Conservation (phyloP, 768 basidiomycete species). For the Pilatotrama ljubarskyi region DNA sequence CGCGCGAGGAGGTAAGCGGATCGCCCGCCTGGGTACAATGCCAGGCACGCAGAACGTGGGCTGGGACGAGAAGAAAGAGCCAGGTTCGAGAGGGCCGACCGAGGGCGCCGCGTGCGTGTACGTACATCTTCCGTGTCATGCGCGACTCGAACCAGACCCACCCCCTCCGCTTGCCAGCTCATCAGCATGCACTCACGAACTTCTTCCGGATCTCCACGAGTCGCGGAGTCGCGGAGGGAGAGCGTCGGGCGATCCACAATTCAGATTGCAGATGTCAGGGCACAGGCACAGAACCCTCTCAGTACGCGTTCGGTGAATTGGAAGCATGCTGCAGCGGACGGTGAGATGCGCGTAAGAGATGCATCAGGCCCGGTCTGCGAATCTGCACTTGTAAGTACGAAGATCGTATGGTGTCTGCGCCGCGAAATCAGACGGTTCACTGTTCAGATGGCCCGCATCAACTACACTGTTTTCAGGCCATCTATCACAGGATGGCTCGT, state of each 20-base stretch:
- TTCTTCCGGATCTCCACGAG: neutral
- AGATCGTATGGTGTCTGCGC: too few species aligned
- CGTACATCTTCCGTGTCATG: conserved; percentile 1
- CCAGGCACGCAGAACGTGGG: neutral
- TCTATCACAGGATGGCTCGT: neutral
- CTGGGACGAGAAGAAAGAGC: neutral
- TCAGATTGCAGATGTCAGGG: neutral
- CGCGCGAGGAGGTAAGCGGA: neutral
- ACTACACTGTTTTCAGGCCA: too few species aligned
- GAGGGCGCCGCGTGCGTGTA: neutral
- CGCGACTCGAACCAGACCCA: neutral
- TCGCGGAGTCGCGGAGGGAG: too few species aligned
- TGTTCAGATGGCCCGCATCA: neutral
- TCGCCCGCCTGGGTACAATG: neutral
- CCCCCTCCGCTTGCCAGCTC: neutral
- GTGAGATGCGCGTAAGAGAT: too few species aligned
- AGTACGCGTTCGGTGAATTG: too few species aligned
- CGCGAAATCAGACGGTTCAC: neutral
- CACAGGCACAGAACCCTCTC: neutral
- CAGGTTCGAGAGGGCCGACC: neutral
- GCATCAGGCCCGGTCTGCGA: neutral
- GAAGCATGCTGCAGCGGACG: neutral
- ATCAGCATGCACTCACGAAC: neutral
- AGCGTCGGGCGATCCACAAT: neutral
- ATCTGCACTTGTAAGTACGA: neutral